Base-by-base conservation (phyloP, 768 basidiomycete species). In the Flagelloscypha sp. region DNA sequence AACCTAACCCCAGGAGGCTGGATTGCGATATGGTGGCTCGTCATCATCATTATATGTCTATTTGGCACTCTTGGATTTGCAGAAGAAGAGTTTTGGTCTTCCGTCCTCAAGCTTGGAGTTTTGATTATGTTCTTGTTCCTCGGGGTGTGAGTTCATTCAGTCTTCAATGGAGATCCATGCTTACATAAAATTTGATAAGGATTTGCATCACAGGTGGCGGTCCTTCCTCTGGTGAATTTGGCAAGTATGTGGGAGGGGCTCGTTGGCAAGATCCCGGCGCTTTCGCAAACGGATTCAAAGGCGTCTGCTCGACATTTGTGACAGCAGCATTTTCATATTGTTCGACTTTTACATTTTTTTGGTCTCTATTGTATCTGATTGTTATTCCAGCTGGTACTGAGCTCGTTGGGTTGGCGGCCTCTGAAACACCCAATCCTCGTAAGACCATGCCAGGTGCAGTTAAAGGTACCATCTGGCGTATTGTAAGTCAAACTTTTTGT, bases 31-130 rank as follows among this genome's bases (percentile, higher is more conserved):
- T 69, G 67, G 36, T 69, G 56, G 55, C 25, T 58, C 6, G 56
- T 61, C 8, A 65, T 67, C 38, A 43, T 55, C 6, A 57, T 69
- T 15, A 33, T 62, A 24, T 52, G 55, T 33, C 24, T 67, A 13
- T 66, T 69, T 34, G 67, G 66, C 38, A 67, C 67, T 9, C 58
- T 69, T 8, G 66, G 66, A 8, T 69, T 58, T 34, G 65, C 67
- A 0, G 67, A 69, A 46, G 67, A 67, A 52, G 66, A 67, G 35
- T 69, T 67, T 41, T 69, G 67, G 67, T 62, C 66, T n/a, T 67
- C 67, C 20, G 63, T 59, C 41, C 50, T 69, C n/a, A 69, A 68
- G 50, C 55, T 69, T 16, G 38, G 66, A 31, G 65, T 65, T 4
- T 63, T 66, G 24, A 48, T 66, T 2, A 63, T 69, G 55, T 67